phyloP scores from a whole-genome alignment of 2,329 filamentous ascomycete species.

The Colletotrichum salicis region DNA sequence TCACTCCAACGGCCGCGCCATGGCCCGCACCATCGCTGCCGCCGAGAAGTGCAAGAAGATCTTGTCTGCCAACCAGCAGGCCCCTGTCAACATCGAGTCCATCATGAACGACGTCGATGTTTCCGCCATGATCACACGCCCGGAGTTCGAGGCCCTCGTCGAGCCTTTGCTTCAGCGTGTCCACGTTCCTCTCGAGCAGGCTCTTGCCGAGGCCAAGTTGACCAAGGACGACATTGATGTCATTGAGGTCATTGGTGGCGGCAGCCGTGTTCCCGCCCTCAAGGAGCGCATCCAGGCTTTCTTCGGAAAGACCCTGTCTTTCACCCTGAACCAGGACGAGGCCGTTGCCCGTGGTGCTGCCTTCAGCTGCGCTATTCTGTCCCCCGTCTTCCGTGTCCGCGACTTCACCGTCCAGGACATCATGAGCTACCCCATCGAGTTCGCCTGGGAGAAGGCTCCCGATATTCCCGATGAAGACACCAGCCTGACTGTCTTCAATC shows the following conservation, averaged over 20 bases:
- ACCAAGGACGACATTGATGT: conserved; percentile 91
- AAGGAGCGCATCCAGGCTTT: conserved; percentile 91
- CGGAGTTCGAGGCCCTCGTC: conserved; percentile 92
- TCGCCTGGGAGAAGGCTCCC: conserved; percentile 97
- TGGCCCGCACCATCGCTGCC: conserved; percentile 84
- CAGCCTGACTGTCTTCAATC: conserved; percentile 96
- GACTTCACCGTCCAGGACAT: conserved; percentile 99
- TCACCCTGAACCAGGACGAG: conserved; percentile 98
- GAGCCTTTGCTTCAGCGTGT: conserved; percentile 82
- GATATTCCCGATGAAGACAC: conserved; percentile 99
- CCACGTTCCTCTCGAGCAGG: conserved; percentile 84
- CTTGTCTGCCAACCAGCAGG: conserved; percentile 91
- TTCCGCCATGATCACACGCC: conserved; percentile 85
- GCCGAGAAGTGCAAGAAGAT: conserved; percentile 99
- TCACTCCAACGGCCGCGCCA: conserved; percentile 87
- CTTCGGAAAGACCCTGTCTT: conserved; percentile 93
- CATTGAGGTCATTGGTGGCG: conserved; percentile 93
- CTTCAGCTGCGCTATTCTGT: conserved; percentile 97
- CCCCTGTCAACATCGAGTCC: conserved; percentile 95
- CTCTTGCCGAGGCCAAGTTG: conserved; percentile 91
- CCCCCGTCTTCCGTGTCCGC: conserved; percentile 96
- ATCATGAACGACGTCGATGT: conserved; percentile 99
- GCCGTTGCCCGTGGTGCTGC: conserved; percentile 94
- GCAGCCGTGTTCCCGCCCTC: conserved; percentile 90
- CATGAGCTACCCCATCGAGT: conserved; percentile 97